phyloP scores from a whole-genome alignment of 2,329 filamentous ascomycete genomes.

The Chaetomiaceae sp. region DNA sequence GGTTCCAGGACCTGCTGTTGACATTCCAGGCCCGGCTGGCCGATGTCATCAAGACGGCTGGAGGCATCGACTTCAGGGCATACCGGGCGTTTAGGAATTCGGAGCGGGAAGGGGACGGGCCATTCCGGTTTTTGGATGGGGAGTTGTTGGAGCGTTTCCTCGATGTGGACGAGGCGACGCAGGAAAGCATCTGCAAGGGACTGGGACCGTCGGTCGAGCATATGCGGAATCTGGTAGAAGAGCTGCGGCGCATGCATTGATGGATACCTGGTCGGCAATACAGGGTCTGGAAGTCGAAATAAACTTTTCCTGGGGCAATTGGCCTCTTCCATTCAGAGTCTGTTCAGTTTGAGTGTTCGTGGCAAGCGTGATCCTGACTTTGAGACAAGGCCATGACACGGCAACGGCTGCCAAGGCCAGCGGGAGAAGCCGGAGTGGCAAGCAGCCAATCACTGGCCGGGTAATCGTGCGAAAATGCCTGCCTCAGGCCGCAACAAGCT shows the following conservation, averaged over 20 bases:
- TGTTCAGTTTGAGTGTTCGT: not conserved
- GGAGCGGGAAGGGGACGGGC: conserved; percentile 66
- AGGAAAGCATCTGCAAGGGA: conserved; percentile 50
- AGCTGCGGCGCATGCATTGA: conserved; percentile 58
- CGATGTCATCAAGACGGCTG: conserved; percentile 61
- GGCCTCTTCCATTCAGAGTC: not conserved
- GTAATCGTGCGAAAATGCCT: conserved; percentile 37
- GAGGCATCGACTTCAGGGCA: conserved; percentile 68
- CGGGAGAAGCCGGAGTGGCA: conserved; percentile 25
- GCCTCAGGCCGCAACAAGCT: conserved; percentile 45
- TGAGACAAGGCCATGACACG: conserved; percentile 14
- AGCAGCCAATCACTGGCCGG: conserved; percentile 41
- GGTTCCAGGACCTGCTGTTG: conserved; percentile 75
- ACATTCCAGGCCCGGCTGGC: conserved; percentile 72
- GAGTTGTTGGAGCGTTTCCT: conserved; percentile 85
- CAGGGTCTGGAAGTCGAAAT: not conserved
- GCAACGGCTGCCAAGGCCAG: conserved; percentile 6
- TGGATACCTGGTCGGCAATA: not conserved
- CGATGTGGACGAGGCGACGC: conserved; percentile 58
- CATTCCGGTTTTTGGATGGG: conserved; percentile 85
- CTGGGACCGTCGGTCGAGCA: conserved; percentile 58
- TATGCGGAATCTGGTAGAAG: conserved; percentile 59
- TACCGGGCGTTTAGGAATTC: conserved; percentile 81
- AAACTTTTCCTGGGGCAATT: conserved; percentile 5
- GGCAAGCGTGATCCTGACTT: conserved; percentile 3